phyloP scores from a whole-genome alignment of 2,329 filamentous ascomycete genomes.

The Dryadomyces quercus-mongolicae region DNA sequence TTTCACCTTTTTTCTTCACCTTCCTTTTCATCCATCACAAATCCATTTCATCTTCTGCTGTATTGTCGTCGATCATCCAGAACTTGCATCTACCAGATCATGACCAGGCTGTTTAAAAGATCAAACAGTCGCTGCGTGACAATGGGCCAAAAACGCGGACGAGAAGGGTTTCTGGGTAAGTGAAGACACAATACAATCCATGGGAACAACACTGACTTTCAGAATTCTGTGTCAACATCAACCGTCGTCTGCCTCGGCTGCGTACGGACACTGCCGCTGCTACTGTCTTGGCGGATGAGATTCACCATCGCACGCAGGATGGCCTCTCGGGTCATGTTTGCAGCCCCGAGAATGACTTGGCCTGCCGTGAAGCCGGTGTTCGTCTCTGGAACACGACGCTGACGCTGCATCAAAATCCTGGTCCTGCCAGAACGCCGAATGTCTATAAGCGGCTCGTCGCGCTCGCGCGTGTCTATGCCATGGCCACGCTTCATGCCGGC shows the following conservation, averaged over 20 bases:
- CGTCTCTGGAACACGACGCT: constrained; percentile 10
- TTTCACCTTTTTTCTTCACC: background rate
- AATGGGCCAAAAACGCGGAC: background rate
- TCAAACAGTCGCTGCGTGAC: background rate
- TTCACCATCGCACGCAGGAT: background rate
- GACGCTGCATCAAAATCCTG: background rate
- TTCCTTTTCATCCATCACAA: background rate
- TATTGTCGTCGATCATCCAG: too few relatives aligned
- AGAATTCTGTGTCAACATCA: constrained; percentile 1
- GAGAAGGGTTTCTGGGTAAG: background rate
- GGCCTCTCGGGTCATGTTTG: background rate
- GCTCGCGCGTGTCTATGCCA: constrained; percentile 43
- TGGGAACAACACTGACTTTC: background rate
- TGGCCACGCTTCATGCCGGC: constrained; percentile 47
- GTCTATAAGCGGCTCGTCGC: constrained; percentile 21
- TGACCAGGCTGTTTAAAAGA: background rate
- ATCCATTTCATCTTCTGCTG: too few relatives aligned
- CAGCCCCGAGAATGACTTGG: background rate
- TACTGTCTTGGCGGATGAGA: constrained; percentile 4
- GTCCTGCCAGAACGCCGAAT: constrained; percentile 1
- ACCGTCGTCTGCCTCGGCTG: constrained; percentile 4
- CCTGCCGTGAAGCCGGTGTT: constrained; percentile 3
- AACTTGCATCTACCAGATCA: background rate
- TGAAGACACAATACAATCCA: background rate
- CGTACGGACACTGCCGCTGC: constrained; percentile 6